These are phyloP conservation scores for Exsudoporus frostii DNA, from an alignment of 768 basidiomycete genomes.

Conservation along the genomic window DNA sequence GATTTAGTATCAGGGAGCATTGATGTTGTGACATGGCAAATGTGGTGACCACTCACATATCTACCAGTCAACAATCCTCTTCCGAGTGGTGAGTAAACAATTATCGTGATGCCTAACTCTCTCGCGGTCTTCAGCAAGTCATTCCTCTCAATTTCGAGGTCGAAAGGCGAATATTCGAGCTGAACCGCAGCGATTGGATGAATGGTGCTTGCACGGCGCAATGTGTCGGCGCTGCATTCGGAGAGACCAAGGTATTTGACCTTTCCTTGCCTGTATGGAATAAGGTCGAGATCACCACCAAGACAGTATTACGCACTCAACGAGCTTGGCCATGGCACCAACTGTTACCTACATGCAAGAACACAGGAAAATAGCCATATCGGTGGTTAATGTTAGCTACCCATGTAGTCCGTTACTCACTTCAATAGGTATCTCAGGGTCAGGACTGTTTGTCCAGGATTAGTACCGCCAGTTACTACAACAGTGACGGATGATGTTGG, in stretches of 20 bases:
- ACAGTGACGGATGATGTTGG: no score
- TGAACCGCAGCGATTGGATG: constrained; percentile 51
- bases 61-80: constrained; percentile 49
- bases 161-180: constrained; percentile 51
- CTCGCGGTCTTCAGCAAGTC: constrained; percentile 41
- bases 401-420: constrained; percentile 16
- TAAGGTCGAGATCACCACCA: no score
- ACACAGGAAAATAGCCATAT: not conserved
- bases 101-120: constrained; percentile 47
- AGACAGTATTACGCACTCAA: constrained; percentile 36
- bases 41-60: constrained; percentile 28
- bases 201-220: constrained; percentile 49
- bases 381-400: not conserved
- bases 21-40: not conserved
- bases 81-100: constrained; percentile 54
- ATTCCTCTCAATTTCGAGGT: constrained; percentile 46
- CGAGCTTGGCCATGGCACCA: constrained; percentile 48
- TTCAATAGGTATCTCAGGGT: constrained; percentile 46
- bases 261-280: constrained; percentile 34
- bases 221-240: constrained; percentile 44
- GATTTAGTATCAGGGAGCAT: not conserved
- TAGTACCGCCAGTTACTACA: not conserved
- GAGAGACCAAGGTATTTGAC: constrained; percentile 52
- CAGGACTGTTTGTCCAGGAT: constrained; percentile 30
- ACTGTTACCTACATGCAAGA: constrained; percentile 35